These are phyloP conservation scores for Castanea crenata DNA, from an alignment of 306 rosid genomes.

Conservation along the genomic window DNA sequence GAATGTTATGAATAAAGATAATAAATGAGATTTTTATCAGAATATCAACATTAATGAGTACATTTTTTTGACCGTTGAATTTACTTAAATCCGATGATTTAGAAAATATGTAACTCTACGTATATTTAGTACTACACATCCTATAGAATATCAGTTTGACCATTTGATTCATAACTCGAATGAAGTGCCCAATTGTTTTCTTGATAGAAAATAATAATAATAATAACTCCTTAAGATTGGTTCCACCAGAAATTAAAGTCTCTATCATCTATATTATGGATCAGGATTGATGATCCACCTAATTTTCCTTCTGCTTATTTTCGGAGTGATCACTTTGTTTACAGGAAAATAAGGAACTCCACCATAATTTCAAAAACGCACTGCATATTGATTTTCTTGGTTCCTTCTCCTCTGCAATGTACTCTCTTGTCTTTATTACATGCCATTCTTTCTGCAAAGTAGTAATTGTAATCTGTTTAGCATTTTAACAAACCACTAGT, in stretches of 20 bases:
- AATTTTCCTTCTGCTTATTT: constrained; percentile 28
- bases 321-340: constrained; percentile 15
- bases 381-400: constrained; percentile 35
- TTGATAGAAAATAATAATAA: too few relatives aligned
- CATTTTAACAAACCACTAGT: background rate
- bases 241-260: background rate
- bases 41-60: too few relatives aligned
- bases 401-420: constrained; percentile 31
- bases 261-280: background rate
- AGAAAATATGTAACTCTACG: too few relatives aligned
- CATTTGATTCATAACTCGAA: too few relatives aligned
- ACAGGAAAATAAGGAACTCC: constrained; percentile 29
- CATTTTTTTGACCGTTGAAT: too few relatives aligned
- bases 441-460: constrained; percentile 45
- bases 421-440: constrained; percentile 26
- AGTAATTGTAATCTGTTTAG: background rate
- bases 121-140: too few relatives aligned
- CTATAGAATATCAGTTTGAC: too few relatives aligned
- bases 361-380: constrained; percentile 37
- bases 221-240: too few relatives aligned
- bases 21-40: too few relatives aligned
- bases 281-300: constrained; percentile 9
- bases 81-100: too few relatives aligned
- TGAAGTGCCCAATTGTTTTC: too few relatives aligned
- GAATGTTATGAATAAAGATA: too few relatives aligned